These are phyloP conservation scores for Backusella parvicylindrica DNA, from an alignment of 192 early-diverging fungal genomes.

Conservation along the genomic window DNA sequence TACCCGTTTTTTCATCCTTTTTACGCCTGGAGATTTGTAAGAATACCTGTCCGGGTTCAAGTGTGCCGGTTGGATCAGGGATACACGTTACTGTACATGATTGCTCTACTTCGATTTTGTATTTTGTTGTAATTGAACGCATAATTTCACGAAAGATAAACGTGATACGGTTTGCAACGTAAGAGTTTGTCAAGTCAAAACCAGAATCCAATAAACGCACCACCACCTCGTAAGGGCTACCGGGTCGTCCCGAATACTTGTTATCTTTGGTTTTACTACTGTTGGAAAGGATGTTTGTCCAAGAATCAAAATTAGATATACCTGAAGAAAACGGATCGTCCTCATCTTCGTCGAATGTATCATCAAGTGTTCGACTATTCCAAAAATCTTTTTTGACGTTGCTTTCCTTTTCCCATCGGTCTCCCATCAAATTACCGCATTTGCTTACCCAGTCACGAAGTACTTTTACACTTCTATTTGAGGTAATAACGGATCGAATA, in stretches of 20 bases:
- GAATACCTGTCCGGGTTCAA: constrained; percentile 27
- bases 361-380: not conserved
- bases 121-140: constrained; percentile 18
- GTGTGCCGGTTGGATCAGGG: constrained; percentile 30
- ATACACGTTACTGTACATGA: constrained; percentile 32
- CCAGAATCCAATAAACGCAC: constrained; percentile 33
- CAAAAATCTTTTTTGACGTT: not conserved
- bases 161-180: constrained; percentile 25
- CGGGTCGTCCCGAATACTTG: constrained; percentile 22
- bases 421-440: constrained; percentile 7
- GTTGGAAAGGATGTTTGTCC: not conserved
- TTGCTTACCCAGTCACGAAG: constrained; percentile 27
- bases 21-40: constrained; percentile 26
- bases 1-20: constrained; percentile 21
- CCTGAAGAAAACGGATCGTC: not conserved
- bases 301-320: not conserved
- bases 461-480: not conserved
- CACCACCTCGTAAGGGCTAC: constrained; percentile 6
- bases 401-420: constrained; percentile 12
- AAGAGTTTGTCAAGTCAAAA: constrained; percentile 29
- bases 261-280: not conserved
- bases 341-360: not conserved
- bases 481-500: constrained; percentile 6
- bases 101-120: constrained; percentile 18
- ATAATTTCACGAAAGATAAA: constrained; percentile 12